Percentiles rank a stretch among this genome's conserved stretches.
phyloP scores from a whole-genome alignment of 805 yeast genomes.

The Yamadazyma tumulicola region DNA sequence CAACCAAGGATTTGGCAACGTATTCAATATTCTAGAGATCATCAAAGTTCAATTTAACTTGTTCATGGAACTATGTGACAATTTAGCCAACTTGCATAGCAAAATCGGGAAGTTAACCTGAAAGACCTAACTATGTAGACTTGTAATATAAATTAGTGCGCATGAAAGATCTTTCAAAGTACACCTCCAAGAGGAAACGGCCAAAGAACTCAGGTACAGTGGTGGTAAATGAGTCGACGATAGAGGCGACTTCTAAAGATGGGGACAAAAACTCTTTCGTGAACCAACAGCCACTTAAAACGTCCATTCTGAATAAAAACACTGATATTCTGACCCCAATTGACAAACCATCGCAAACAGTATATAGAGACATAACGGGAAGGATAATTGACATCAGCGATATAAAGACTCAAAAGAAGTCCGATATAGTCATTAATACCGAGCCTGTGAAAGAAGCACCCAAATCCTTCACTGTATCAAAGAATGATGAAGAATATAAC shows the following conservation, averaged over 20 bases:
- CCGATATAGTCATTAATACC: not conserved
- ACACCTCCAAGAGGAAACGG: slow-evolving; percentile 8
- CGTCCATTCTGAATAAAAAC: too few species aligned
- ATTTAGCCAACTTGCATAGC: slow-evolving; percentile 64
- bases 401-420: slow-evolving; percentile 4
- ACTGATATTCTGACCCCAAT: too few species aligned
- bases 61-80: slow-evolving; percentile 73
- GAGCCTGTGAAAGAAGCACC: not conserved
- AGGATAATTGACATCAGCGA: slow-evolving; percentile 41
- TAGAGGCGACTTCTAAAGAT: slow-evolving; percentile 2
- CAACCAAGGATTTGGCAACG: slow-evolving; percentile 38
- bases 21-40: slow-evolving; percentile 52
- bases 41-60: slow-evolving; percentile 64
- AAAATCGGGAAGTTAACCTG: slow-evolving; percentile 18
- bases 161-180: slow-evolving; percentile 8
- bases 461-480: slow-evolving; percentile 11
- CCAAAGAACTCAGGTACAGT: slow-evolving; percentile 8
- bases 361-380: slow-evolving; percentile 64
- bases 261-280: not conserved
- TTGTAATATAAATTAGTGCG: not conserved
- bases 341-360: slow-evolving; percentile 23
- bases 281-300: too few species aligned
- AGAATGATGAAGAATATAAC: slow-evolving; percentile 12
- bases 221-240: slow-evolving; percentile 5
- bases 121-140: not conserved